Evolutionary conservation across 108 stramenopile genomes (phyloP).

Genomic region (Cyclostephanos invisitatus): DNA sequence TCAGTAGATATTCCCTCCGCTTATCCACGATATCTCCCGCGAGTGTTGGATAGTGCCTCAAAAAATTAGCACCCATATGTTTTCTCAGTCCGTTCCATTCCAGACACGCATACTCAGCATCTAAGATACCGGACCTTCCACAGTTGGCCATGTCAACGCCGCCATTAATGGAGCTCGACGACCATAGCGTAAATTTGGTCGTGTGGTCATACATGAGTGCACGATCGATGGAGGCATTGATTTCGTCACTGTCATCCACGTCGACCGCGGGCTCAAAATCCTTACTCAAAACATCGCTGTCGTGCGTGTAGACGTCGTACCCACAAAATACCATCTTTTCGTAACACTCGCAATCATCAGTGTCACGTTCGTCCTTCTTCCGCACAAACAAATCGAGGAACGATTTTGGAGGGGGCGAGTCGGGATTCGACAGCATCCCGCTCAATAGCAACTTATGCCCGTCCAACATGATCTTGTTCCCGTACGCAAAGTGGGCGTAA

Average conservation of each 20-base stretch:
- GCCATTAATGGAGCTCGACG: constrained; percentile 9
- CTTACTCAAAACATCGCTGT: constrained; percentile 17
- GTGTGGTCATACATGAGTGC: constrained; percentile 9
- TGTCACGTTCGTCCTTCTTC: not conserved
- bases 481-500: constrained; percentile 38
- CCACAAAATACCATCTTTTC: constrained; percentile 54
- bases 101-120: constrained; percentile 16
- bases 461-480: constrained; percentile 33
- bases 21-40: constrained; percentile 12
- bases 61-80: constrained; percentile 29
- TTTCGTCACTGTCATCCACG: not conserved
- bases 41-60: constrained; percentile 34
- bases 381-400: constrained; percentile 38
- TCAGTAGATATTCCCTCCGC: constrained; percentile 13
- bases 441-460: constrained; percentile 44
- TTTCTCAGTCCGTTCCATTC: constrained; percentile 28
- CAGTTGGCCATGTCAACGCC: not conserved
- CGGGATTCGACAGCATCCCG: constrained; percentile 43
- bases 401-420: constrained; percentile 25
- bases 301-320: constrained; percentile 35
- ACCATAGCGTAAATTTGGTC: constrained; percentile 44
- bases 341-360: constrained; percentile 43
- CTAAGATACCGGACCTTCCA: not conserved
- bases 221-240: not conserved
- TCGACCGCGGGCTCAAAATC: constrained; percentile 14